These are phyloP conservation scores for Saccharomycopsis schoenii DNA, from an alignment of 805 yeast genomes.

Conservation along the genomic window DNA sequence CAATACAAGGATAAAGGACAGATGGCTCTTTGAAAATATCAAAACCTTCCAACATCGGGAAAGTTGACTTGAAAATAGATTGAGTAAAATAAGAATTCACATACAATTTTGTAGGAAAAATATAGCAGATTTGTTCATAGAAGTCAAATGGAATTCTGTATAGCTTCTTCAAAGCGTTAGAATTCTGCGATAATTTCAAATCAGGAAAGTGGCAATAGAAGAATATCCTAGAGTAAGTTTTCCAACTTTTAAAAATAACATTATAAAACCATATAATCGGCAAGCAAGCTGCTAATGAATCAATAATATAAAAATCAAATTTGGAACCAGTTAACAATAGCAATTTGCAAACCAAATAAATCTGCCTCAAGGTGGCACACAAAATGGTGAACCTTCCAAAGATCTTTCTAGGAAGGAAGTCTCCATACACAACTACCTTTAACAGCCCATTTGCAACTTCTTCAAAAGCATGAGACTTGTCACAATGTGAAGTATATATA, in stretches of 20 bases:
- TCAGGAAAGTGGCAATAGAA: constrained; percentile 98
- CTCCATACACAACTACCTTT: constrained; percentile 68
- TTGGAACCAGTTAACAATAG: constrained; percentile 39
- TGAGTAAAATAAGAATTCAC: constrained; percentile 86
- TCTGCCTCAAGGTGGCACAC: constrained; percentile 76
- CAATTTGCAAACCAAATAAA: constrained; percentile 43
- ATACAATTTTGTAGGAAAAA: constrained; percentile 64
- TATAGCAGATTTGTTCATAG: constrained; percentile 75
- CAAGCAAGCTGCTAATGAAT: constrained; percentile 76
- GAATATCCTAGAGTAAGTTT: constrained; percentile 41
- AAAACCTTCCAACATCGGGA: constrained; percentile 24
- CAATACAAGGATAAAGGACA: constrained; percentile 56
- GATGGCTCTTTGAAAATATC: constrained; percentile 21
- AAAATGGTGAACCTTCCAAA: constrained; percentile 63
- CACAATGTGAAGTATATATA: constrained; percentile 87
- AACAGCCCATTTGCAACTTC: constrained; percentile 58
- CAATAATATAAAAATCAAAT: constrained; percentile 73
- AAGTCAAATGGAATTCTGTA: constrained; percentile 78
- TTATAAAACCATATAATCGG: constrained; percentile 34
- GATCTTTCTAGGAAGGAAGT: constrained; percentile 65
- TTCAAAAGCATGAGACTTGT: constrained; percentile 78
- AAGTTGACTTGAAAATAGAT: constrained; percentile 55
- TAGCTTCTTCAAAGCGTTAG: constrained; percentile 36
- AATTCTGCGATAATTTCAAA: constrained; percentile 56
- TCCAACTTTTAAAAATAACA: constrained; percentile 38